Conservation (phyloP, 345 rosid species). For the Physaria fendleri region DNA sequence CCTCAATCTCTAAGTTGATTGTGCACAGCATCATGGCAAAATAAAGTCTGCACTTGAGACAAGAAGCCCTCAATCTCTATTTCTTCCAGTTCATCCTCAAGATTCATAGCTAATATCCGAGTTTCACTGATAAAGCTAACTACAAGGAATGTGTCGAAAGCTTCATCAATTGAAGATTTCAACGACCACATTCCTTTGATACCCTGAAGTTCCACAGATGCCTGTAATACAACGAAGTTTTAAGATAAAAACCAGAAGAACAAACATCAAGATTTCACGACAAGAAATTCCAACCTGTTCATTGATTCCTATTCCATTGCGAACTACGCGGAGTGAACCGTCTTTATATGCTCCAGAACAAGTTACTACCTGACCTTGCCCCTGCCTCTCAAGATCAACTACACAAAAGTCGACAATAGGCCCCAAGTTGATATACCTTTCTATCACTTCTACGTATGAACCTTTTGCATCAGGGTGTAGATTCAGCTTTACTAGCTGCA, state of each 20-base stretch:
- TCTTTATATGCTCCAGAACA: constrained; percentile 99
- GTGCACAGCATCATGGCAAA: constrained; percentile 90
- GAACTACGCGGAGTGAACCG: constrained; percentile 94
- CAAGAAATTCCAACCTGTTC: constrained; percentile 68
- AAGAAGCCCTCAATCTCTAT: constrained; percentile 95
- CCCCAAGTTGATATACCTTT: constrained; percentile 90
- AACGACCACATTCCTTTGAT: constrained; percentile 99
- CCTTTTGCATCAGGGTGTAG: constrained; percentile 93
- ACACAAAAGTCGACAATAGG: constrained; percentile 97
- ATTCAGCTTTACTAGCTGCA: constrained; percentile 89
- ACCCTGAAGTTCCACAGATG: constrained; percentile 98
- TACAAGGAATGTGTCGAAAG: constrained; percentile 88
- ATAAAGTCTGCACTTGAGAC: constrained; percentile 90
- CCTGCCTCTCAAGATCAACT: constrained; percentile 98
- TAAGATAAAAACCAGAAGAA: constrained; percentile 2
- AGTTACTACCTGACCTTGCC: constrained; percentile 99
- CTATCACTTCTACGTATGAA: constrained; percentile 90
- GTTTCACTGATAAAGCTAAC: constrained; percentile 98
- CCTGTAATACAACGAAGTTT: constrained; percentile 40
- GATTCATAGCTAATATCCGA: constrained; percentile 92
- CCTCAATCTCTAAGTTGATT: constrained; percentile 98
- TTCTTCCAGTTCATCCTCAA: constrained; percentile 97
- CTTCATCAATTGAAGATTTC: constrained; percentile 90
- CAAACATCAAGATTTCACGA: neutral
- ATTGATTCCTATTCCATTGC: constrained; percentile 98